These are phyloP conservation scores for Carex kokanica DNA, from an alignment of 176 grass and related monocot genomes.

Conservation along the genomic window DNA sequence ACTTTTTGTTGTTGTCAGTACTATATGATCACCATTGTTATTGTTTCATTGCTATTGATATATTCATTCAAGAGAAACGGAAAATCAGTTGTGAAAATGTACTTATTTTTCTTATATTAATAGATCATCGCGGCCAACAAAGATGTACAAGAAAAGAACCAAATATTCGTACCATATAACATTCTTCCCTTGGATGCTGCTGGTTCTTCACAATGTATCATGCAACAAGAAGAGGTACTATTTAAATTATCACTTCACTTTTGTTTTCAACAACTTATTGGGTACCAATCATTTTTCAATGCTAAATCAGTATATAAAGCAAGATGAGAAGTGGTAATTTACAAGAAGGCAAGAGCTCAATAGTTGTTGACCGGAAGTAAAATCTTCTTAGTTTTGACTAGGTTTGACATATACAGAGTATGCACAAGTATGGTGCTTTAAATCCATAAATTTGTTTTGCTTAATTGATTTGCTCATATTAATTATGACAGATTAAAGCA, in stretches of 20 bases:
- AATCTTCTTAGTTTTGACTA: background rate
- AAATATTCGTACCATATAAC: slow-evolving; percentile 73
- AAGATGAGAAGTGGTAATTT: background rate
- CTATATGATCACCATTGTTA: background rate
- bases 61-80: too few relatives aligned
- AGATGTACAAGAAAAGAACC: slow-evolving; percentile 91
- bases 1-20: background rate
- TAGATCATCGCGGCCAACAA: slow-evolving; percentile 74
- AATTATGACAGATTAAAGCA: slow-evolving; percentile 38
- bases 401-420: background rate
- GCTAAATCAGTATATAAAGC: background rate
- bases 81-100: slow-evolving; percentile 16
- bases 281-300: background rate
- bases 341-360: background rate
- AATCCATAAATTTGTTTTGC: background rate
- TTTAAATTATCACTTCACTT: background rate
- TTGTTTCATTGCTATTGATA: slow-evolving; percentile 19
- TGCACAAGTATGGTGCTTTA: background rate
- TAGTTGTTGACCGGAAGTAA: background rate
- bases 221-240: slow-evolving; percentile 92
- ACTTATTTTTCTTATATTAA: background rate
- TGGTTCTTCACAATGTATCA: slow-evolving; percentile 81
- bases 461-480: background rate
- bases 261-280: background rate
- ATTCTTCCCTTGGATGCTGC: slow-evolving; percentile 80